Base-by-base conservation (phyloP, 148 eudicot species). In the Pouteria glomerata region DNA sequence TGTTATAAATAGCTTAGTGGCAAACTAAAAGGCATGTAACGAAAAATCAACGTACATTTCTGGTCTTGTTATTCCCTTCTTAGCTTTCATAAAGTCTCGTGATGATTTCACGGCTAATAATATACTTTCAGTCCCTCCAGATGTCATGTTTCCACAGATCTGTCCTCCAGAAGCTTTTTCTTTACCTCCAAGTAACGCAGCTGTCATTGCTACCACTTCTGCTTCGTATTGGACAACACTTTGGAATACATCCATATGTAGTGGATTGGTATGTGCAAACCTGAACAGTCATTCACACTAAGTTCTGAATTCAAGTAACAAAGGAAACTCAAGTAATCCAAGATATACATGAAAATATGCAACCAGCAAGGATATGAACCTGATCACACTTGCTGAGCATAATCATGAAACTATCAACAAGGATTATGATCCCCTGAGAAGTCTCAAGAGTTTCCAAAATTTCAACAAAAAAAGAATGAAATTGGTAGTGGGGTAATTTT, bases 121-220 rank as follows among this genome's bases (percentile, higher is more conserved):
- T 78, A 95, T 95, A 81, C 99, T 95, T 82, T 95, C 99, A 6
- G 99, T 95, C 71, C 99, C 99, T 18, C 99, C 97, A 66, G 99
- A 95, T 42, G 99, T 95, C 99, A 95, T 95, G 72, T 95, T 95
- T 70, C 99, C 99, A 87, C 99, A 95, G 26, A 95, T 78, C 75
- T 90, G 90, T 72, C 96, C 97, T 29, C 96, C 99, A 71, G 96
- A 87, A 51, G 84, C 82, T 81, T 85, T 88, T 68, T 87, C 90
- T 78, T 85, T 89, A 79, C 92, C 86, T 26, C 97, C 96, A 67
- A 95, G 88, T 42, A 95, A 74, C 50, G 99, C 84, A 74, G 94
- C 94, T 47, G 97, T 92, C 99, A 95, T 95, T 45, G 97, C 90
- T 72, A 95, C 97, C 42, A 95, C 99, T 88, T 95, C 99, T 48